Evolutionary conservation across 148 eudicot genomes (phyloP), one percentile per base, ranked within the genome.

Genomic region (Talinum fruticosum): DNA sequence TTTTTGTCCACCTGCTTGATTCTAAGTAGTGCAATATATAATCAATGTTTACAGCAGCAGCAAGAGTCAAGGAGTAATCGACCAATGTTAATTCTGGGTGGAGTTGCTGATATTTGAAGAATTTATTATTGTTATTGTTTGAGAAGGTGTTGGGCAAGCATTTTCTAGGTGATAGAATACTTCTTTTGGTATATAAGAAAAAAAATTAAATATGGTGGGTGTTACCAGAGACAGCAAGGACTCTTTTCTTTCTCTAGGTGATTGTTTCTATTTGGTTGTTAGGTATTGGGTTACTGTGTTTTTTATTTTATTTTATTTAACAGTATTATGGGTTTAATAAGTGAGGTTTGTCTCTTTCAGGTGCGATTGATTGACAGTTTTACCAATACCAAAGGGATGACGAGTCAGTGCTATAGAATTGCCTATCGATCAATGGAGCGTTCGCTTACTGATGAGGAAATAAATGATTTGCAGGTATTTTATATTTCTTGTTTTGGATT

Each of bases 351-450:
- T 35, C 61, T 76, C 49, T 23, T 79, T 66, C 86, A 93, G 97
- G 97, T 96, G 76, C 68, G 47, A 66, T 82, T 91, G 79, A 91
- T 90, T 23, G 97, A 96, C 86, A 87, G 87, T 80, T 95, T 95
- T 79, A 90, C 92, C 62, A 93, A 91, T 87, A 90, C 90, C 87
- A 91, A 93, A 79, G 95, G 97, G 77, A 90, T 91, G 97, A 96
- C 95, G 3, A 96, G 99, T 80, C 97, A 93, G 37, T 96, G 97
- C 70, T 96, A 96, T 74, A 85, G 97, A 75, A 91, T 93, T 51
- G 88, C 91, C 68, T 95, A 87, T 81, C 93, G 97, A 64, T 96
- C 97, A 65, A 93, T 96, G 99, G 97, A 96, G 83, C 96, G 93
- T 35, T 93, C 97, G 71, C 93, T 96, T 66, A 93, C 97, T 33